Evolutionary conservation across 192 early-diverging fungal species (phyloP), one percentile per base, ranked within the genome.

Genomic region (Gryganskiella cystojenkinii): DNA sequence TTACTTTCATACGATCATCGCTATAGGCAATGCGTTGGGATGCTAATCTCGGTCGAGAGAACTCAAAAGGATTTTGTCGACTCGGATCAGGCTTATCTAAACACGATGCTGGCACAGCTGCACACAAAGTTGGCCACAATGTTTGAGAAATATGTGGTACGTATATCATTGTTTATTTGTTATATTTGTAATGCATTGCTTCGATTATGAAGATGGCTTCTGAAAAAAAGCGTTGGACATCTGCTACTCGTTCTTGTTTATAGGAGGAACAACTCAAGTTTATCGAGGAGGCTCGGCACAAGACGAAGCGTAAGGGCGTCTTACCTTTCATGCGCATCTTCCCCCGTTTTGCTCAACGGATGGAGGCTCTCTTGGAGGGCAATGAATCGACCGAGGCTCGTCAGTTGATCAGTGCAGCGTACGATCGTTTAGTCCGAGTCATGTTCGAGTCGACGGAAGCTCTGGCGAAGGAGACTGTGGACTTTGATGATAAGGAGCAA

Each of bases 241-340:
- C 37, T 13, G 5, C 5, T 40, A 9, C 13, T 40, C 37, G 37
- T 5, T 13, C 37, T 9, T 40, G 13, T 40, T 40, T 40, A n/a
- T n/a, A 40, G 37, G 90, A 92, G 17, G 95, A 98, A 33, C 97
- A 99, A 80, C 83, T 96, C 27, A 89, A 88, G 62, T 86, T 86
- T 15, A 96, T 99, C 58, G 96, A 99, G 45, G 95, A 96, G 22
- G 96, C 94, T 19, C 94, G 96, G 76, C 85, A 95, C 61, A 94
- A 90, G 22, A 88, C 91, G 34, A 95, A 94, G 80, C 88, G 96
- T 5, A 90, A 85, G 55, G 97, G 97, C 19, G 92, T 95, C n/a
- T 80, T 97, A n/a, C 86, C 92, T 0, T 95, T 94, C 75, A 88
- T 96, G 24, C 87, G 92, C 3, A 94, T 92, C 8, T 98, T 99